Conservation (phyloP, 331 rosid species). For the Rhamnella rubrinervis region DNA sequence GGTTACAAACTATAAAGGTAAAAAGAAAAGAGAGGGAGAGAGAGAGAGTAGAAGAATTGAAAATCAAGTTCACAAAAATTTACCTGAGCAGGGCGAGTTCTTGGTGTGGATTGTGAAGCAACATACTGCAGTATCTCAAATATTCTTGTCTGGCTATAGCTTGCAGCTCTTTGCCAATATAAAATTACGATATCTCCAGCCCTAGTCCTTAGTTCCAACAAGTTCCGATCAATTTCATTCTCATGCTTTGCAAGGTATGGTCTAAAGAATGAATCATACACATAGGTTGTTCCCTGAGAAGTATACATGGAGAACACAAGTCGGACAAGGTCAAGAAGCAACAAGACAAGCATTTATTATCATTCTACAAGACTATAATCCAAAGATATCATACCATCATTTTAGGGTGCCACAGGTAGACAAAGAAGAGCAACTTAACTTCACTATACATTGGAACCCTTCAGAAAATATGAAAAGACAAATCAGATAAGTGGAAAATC, state of each 20-base stretch:
- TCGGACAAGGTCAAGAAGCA: slow-evolving; percentile 12
- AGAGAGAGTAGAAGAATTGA: neutral
- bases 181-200: slow-evolving; percentile 75
- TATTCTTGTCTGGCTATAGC: slow-evolving; percentile 88
- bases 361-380: slow-evolving; percentile 6
- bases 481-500: slow-evolving; percentile 4
- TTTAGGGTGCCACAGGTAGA: slow-evolving; percentile 95
- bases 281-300: slow-evolving; percentile 86
- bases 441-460: slow-evolving; percentile 99
- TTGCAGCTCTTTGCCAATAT: slow-evolving; percentile 93
- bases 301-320: slow-evolving; percentile 16
- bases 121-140: slow-evolving; percentile 81
- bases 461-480: slow-evolving; percentile 29
- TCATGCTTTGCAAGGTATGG: slow-evolving; percentile 96
- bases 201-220: slow-evolving; percentile 87
- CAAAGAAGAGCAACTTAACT: slow-evolving; percentile 86
- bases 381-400: slow-evolving; percentile 58
- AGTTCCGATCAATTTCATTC: slow-evolving; percentile 87
- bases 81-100: slow-evolving; percentile 81
- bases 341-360: slow-evolving; percentile 5
- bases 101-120: slow-evolving; percentile 86
- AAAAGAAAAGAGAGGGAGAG: neutral
- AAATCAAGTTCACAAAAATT: slow-evolving; percentile 12
- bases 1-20: no score
- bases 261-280: slow-evolving; percentile 92